Evolutionary conservation across 306 rosid genomes (phyloP).

Genomic region (Pyrus communis): DNA sequence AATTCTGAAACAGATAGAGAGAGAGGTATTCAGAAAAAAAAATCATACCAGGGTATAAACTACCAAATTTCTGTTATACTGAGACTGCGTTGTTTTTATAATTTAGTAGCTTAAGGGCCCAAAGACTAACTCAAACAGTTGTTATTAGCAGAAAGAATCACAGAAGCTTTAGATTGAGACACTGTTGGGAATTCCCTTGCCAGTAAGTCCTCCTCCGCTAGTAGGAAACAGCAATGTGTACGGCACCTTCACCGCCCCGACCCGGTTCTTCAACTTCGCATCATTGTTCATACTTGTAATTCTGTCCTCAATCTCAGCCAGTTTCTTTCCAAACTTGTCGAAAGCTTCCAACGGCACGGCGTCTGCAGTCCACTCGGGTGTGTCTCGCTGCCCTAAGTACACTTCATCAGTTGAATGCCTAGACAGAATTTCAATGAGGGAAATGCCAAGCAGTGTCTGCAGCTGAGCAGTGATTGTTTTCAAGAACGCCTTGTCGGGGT

Average conservation of each 20-base stretch:
- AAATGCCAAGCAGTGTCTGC: constrained; percentile 38
- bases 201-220: constrained; percentile 52
- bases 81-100: neutral
- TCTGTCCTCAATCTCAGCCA: constrained; percentile 42
- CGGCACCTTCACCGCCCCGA: constrained; percentile 57
- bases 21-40: no score
- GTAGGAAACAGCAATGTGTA: constrained; percentile 69
- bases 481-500: constrained; percentile 35
- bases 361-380: constrained; percentile 62
- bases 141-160: neutral
- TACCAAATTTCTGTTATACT: neutral
- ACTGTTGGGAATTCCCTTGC: constrained; percentile 84
- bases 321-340: constrained; percentile 35
- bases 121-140: no score
- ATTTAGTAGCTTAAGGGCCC: no score
- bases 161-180: constrained; percentile 38
- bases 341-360: constrained; percentile 39
- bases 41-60: no score
- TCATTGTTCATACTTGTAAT: constrained; percentile 43
- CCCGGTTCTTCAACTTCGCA: constrained; percentile 43
- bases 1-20: neutral
- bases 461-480: constrained; percentile 52
- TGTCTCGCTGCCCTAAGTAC: constrained; percentile 46
- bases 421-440: constrained; percentile 55
- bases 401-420: constrained; percentile 54